Evolutionary conservation across 345 rosid species (phyloP).

Genomic region (Fremontodendron californicum): DNA sequence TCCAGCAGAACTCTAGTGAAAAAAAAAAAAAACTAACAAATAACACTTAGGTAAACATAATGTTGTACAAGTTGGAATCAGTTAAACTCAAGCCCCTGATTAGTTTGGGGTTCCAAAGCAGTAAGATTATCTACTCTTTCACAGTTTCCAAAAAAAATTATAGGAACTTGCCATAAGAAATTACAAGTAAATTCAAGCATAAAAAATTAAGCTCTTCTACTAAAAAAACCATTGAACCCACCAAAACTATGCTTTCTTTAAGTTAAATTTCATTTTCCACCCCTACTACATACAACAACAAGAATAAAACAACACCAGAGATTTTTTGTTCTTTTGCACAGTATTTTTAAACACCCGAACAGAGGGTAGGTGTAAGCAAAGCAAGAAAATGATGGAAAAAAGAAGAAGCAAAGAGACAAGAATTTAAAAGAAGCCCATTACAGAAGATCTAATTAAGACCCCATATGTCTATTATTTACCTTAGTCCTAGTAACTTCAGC

Average conservation of each 20-base stretch:
- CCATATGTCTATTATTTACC: slow-evolving; percentile 31
- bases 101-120: neutral
- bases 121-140: neutral
- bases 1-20: neutral
- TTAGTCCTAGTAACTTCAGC: slow-evolving; percentile 89
- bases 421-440: slow-evolving; percentile 4
- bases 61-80: neutral
- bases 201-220: neutral
- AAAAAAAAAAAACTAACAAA: neutral
- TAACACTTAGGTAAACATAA: neutral
- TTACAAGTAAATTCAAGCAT: neutral
- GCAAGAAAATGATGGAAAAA: neutral
- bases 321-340: neutral
- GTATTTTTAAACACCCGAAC: neutral
- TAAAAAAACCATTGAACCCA: neutral
- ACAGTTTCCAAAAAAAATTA: neutral
- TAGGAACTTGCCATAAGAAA: neutral
- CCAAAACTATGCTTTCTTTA: neutral
- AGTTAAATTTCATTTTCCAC: neutral
- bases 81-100: neutral
- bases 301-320: neutral
- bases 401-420: neutral
- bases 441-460: slow-evolving; percentile 6
- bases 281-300: neutral
- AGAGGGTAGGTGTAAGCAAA: neutral